These are phyloP conservation scores for Microbotryomycetes sp. DNA, from an alignment of 1,284 basidiomycete species.

Conservation along the genomic window DNA sequence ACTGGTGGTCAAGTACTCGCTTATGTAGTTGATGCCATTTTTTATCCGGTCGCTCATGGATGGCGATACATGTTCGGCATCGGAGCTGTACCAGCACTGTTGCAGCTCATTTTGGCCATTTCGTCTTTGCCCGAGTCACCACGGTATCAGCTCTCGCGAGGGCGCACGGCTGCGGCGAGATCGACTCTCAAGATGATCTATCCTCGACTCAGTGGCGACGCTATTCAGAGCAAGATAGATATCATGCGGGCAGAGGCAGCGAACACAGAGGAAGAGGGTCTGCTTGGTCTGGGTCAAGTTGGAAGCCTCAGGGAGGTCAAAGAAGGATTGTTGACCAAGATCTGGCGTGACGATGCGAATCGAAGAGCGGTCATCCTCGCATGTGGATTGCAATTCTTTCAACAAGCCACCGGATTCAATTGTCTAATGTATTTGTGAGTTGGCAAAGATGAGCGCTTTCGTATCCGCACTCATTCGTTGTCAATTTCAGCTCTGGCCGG, in stretches of 20 bases:
- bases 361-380: conserved; percentile 55
- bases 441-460: background rate
- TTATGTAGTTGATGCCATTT: conserved; percentile 37
- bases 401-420: conserved; percentile 62
- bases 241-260: conserved; percentile 56
- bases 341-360: conserved; percentile 25
- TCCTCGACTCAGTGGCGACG: conserved; percentile 10
- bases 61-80: conserved; percentile 45
- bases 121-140: conserved; percentile 69
- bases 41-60: conserved; percentile 37
- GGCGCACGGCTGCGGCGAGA: conserved; percentile 50
- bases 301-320: conserved; percentile 48
- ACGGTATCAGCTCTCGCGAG: conserved; percentile 57
- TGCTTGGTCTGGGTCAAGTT: conserved; percentile 46
- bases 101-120: conserved; percentile 56
- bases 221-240: conserved; percentile 49
- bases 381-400: conserved; percentile 70
- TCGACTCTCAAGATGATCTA: conserved; percentile 59
- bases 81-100: conserved; percentile 38
- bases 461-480: background rate
- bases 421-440: conserved; percentile 49
- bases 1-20: conserved; percentile 41
- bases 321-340: background rate
- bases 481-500: conserved; percentile 47
- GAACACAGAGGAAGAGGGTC: conserved; percentile 50